Percentiles rank a stretch among this genome's conserved stretches.
These are phyloP conservation scores for Haplographium delicatum DNA, from an alignment of 495 filamentous ascomycete genomes.

Conservation along the genomic window DNA sequence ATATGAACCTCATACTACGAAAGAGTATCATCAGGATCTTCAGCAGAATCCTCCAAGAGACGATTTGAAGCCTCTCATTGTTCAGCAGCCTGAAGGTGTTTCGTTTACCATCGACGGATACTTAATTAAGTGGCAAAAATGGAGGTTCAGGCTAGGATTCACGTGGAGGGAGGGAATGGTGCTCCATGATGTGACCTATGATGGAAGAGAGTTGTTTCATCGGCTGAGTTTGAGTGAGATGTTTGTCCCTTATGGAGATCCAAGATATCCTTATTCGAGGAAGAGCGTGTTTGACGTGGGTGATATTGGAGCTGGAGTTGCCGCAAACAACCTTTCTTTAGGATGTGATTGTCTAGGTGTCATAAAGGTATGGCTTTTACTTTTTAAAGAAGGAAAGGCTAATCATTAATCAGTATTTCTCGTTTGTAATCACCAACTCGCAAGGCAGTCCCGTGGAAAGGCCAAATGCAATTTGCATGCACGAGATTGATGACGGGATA, in stretches of 20 bases:
- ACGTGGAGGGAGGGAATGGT: constrained; percentile 70
- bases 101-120: constrained; percentile 42
- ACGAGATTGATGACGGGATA: constrained; percentile 72
- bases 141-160: constrained; percentile 66
- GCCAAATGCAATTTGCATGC: constrained; percentile 74
- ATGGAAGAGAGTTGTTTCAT: constrained; percentile 70
- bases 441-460: constrained; percentile 51
- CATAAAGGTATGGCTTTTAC: constrained; percentile 55
- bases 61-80: constrained; percentile 36
- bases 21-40: constrained; percentile 21
- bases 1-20: constrained; percentile 7
- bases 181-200: constrained; percentile 57
- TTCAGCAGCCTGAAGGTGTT: constrained; percentile 47
- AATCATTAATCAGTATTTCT: constrained; percentile 45
- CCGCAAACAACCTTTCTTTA: constrained; percentile 71
- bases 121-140: constrained; percentile 64
- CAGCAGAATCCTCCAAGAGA: constrained; percentile 3
- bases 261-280: constrained; percentile 65
- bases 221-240: constrained; percentile 69
- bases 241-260: constrained; percentile 73
- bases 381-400: not conserved
- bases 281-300: constrained; percentile 78
- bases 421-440: constrained; percentile 60
- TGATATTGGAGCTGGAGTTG: constrained; percentile 67
- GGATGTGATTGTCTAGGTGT: constrained; percentile 64